Percentiles rank a stretch among this genome's conserved stretches.
Conservation (phyloP, 495 filamentous ascomycete genomes). For the Cercophora scortea region DNA sequence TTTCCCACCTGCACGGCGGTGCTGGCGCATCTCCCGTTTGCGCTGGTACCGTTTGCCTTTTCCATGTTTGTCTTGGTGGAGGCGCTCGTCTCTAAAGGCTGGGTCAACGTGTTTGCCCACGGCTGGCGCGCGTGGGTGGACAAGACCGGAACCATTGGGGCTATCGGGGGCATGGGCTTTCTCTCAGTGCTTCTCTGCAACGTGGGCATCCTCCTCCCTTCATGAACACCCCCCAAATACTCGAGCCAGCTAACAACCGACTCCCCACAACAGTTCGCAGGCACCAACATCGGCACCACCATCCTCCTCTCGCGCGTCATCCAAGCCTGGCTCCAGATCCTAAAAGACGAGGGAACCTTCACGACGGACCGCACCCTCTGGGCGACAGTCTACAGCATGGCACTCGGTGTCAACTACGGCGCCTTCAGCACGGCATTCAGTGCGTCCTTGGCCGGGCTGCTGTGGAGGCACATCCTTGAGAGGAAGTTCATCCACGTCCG, state of each 20-base stretch:
- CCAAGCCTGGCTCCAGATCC: conserved; percentile 53
- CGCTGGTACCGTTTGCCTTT: conserved; percentile 57
- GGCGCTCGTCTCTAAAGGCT: conserved; percentile 57
- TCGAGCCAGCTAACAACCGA: neutral
- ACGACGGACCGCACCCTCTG: conserved; percentile 55
- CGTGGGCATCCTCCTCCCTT: conserved; percentile 32
- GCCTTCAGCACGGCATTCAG: conserved; percentile 61
- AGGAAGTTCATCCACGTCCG: conserved; percentile 55
- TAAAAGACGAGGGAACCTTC: conserved; percentile 27
- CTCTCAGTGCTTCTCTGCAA: conserved; percentile 61
- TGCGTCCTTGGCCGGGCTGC: conserved; percentile 55
- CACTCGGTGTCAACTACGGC: conserved; percentile 60
- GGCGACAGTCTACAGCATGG: conserved; percentile 62
- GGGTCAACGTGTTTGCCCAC: conserved; percentile 58
- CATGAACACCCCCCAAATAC: neutral
- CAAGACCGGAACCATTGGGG: conserved; percentile 55
- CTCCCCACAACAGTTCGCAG: conserved; percentile 45
- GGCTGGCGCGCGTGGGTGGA: conserved; percentile 62
- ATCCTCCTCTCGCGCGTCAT: conserved; percentile 60
- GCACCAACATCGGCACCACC: conserved; percentile 63
- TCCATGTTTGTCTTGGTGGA: conserved; percentile 64
- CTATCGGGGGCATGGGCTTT: conserved; percentile 60
- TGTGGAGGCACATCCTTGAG: conserved; percentile 58
- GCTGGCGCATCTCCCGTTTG: conserved; percentile 49
- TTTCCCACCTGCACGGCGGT: conserved; percentile 59